Percentiles rank a stretch among this genome's conserved stretches.
phyloP scores from a whole-genome alignment of 2,329 filamentous ascomycete genomes.

The Talaromyces sp. region DNA sequence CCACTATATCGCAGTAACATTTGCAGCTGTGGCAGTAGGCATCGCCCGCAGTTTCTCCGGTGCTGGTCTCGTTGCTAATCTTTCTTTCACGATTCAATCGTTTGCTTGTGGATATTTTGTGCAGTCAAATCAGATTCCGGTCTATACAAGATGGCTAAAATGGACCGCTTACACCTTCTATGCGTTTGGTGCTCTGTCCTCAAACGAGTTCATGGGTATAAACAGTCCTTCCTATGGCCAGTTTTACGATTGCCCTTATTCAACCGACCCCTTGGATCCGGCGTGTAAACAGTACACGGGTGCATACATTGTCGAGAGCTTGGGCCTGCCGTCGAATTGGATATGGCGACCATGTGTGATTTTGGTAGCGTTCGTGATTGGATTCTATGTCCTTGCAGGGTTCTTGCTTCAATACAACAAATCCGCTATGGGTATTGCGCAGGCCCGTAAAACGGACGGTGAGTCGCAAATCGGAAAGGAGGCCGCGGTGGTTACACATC shows the following conservation, averaged over 20 bases:
- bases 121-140: constrained; percentile 64
- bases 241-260: constrained; percentile 67
- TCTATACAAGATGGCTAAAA: constrained; percentile 75
- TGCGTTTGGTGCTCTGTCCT: constrained; percentile 63
- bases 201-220: constrained; percentile 61
- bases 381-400: constrained; percentile 58
- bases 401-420: constrained; percentile 60
- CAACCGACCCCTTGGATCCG: constrained; percentile 58
- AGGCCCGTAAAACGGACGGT: constrained; percentile 53
- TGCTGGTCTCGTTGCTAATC: constrained; percentile 66
- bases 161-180: constrained; percentile 47
- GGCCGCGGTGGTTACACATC: constrained; percentile 52
- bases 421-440: constrained; percentile 65
- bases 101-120: constrained; percentile 74
- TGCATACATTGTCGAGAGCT: constrained; percentile 60
- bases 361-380: constrained; percentile 56
- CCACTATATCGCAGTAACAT: constrained; percentile 69
- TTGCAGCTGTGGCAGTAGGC: constrained; percentile 63
- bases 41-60: constrained; percentile 63
- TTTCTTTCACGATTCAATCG: constrained; percentile 67
- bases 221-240: constrained; percentile 44
- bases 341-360: constrained; percentile 61
- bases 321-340: constrained; percentile 66
- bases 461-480: constrained; percentile 67
- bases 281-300: constrained; percentile 65